Evolutionary conservation across 768 basidiomycete genomes (phyloP).

Genomic region (Phaeotremella skinneri): DNA sequence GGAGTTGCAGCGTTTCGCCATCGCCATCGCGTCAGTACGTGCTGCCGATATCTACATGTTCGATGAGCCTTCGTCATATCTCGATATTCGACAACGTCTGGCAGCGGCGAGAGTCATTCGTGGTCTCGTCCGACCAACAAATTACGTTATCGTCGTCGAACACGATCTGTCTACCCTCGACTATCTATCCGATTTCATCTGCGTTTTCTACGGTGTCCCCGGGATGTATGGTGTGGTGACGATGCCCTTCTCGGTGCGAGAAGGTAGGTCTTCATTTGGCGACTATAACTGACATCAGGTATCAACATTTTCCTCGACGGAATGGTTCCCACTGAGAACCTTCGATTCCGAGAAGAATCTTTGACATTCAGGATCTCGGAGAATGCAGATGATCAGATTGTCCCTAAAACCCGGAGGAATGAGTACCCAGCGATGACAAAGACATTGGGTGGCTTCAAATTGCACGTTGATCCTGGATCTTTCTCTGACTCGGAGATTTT

Average conservation of each 20-base stretch:
- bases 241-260: slow-evolving; percentile 95
- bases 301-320: slow-evolving; percentile 99
- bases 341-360: slow-evolving; percentile 94
- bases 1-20: slow-evolving; percentile 96
- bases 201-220: slow-evolving; percentile 83
- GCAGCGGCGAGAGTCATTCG: slow-evolving; percentile 95
- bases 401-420: slow-evolving; percentile 85
- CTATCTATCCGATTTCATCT: slow-evolving; percentile 97
- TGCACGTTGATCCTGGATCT: slow-evolving; percentile 80
- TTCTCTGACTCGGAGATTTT: slow-evolving; percentile 99
- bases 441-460: slow-evolving; percentile 91
- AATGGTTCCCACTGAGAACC: slow-evolving; percentile 95
- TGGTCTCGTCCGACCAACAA: slow-evolving; percentile 70
- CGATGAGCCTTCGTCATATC: slow-evolving; percentile 93
- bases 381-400: slow-evolving; percentile 82
- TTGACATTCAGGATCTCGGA: slow-evolving; percentile 97
- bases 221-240: slow-evolving; percentile 74
- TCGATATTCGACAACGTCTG: slow-evolving; percentile 93
- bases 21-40: slow-evolving; percentile 95
- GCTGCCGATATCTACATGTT: slow-evolving; percentile 71
- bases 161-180: slow-evolving; percentile 98
- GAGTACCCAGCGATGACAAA: slow-evolving; percentile 95
- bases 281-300: slow-evolving; percentile 56
- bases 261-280: slow-evolving; percentile 61
- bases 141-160: slow-evolving; percentile 96